Conservation (phyloP, 768 basidiomycete species). For the Hygrocybe coccinea region DNA sequence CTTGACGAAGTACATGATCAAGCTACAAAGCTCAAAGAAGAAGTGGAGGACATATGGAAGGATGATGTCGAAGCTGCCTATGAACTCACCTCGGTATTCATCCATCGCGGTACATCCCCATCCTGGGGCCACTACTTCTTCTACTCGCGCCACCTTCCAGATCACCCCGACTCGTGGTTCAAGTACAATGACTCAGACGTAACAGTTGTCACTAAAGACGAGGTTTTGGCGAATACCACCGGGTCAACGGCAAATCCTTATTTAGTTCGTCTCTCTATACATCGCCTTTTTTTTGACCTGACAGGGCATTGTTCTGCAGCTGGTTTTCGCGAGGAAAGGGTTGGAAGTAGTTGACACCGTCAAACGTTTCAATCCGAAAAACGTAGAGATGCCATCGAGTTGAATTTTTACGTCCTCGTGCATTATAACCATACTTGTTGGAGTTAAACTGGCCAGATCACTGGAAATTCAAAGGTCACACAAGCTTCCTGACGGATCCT, state of each 20-base stretch:
- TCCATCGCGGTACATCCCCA: constrained; percentile 84
- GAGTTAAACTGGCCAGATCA: not conserved
- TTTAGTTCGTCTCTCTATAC: constrained; percentile 47
- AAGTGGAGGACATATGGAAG: constrained; percentile 72
- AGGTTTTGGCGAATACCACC: constrained; percentile 87
- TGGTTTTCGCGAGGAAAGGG: constrained; percentile 80
- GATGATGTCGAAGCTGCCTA: constrained; percentile 66
- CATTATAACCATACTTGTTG: constrained; percentile 7
- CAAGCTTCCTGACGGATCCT: too few species aligned
- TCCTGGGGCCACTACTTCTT: constrained; percentile 96
- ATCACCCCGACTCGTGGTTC: constrained; percentile 81
- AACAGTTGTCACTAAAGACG: constrained; percentile 66
- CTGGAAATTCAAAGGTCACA: too few species aligned
- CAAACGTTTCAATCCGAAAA: constrained; percentile 41
- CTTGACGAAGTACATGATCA: constrained; percentile 50
- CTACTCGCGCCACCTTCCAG: constrained; percentile 84
- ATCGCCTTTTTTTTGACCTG: constrained; percentile 2
- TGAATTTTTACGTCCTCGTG: not conserved
- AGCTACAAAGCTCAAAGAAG: constrained; percentile 53
- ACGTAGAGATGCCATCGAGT: constrained; percentile 18
- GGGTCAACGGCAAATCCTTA: constrained; percentile 88
- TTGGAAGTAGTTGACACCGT: constrained; percentile 78
- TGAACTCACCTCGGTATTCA: constrained; percentile 90
- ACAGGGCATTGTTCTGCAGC: constrained; percentile 36
- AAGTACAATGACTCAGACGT: constrained; percentile 95